Conservation (phyloP, 352 stramenopile species). For the Globisporangium polare region DNA sequence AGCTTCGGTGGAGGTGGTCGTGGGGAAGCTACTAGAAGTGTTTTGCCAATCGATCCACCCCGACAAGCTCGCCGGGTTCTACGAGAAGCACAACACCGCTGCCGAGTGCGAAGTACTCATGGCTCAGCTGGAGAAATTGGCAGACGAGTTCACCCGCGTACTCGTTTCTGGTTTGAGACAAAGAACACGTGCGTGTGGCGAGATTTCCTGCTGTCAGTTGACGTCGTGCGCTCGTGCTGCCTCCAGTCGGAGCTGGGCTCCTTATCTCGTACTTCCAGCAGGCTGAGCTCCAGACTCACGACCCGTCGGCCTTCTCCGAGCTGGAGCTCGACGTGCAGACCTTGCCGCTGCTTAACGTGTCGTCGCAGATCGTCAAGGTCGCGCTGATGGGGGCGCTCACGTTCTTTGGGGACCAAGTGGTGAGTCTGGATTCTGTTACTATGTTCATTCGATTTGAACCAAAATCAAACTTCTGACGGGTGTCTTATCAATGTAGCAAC, state of each 20-base stretch:
- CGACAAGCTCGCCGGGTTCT: conserved; percentile 21
- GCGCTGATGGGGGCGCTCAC: conserved; percentile 33
- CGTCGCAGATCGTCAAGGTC: conserved; percentile 32
- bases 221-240: conserved; percentile 1
- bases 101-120: conserved; percentile 18
- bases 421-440: conserved; percentile 12
- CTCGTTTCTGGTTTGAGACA: background rate
- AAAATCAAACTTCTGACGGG: background rate
- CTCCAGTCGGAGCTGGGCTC: background rate
- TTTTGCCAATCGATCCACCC: too few relatives aligned
- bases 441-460: background rate
- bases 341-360: conserved; percentile 31
- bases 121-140: conserved; percentile 12
- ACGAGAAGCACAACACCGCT: conserved; percentile 17
- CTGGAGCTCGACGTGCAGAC: conserved; percentile 29
- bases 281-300: background rate
- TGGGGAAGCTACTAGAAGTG: too few relatives aligned
- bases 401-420: conserved; percentile 32
- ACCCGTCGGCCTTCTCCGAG: background rate
- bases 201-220: background rate
- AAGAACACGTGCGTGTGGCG: background rate
- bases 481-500: background rate
- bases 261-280: conserved; percentile 2
- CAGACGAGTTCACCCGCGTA: background rate
- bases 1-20: too few relatives aligned